These are phyloP conservation scores for Nicotiana rustica DNA, from an alignment of 305 asterid genomes.

Conservation along the genomic window DNA sequence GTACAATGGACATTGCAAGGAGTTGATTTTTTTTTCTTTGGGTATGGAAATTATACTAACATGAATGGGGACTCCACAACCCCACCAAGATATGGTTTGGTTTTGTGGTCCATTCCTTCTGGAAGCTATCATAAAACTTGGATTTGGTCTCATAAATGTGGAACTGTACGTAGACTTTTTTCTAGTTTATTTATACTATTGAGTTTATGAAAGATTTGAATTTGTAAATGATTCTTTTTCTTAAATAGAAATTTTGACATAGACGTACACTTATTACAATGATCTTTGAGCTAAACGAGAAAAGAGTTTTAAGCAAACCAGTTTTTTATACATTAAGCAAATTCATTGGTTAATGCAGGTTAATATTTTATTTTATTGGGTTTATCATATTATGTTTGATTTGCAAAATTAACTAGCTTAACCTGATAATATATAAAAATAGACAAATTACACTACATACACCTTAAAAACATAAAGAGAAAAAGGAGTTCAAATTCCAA, in stretches of 20 bases:
- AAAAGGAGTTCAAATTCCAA: background rate
- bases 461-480: background rate
- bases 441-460: no score
- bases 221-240: background rate
- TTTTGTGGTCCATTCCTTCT: background rate
- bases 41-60: background rate
- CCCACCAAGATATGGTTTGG: background rate
- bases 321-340: no score
- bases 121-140: slow-evolving; percentile 30
- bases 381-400: no score
- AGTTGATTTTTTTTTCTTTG: background rate
- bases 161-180: background rate
- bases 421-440: no score
- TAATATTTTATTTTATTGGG: no score
- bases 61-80: background rate
- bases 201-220: background rate
- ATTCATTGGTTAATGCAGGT: no score
- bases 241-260: background rate
- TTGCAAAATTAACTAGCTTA: no score
- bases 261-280: background rate
- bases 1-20: background rate
- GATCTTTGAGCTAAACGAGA: background rate
- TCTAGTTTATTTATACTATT: background rate
- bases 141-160: slow-evolving; percentile 5
- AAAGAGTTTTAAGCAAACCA: no score